Conservation (phyloP, 2,329 filamentous ascomycete genomes). For the Penicillium psychrosexuale region DNA sequence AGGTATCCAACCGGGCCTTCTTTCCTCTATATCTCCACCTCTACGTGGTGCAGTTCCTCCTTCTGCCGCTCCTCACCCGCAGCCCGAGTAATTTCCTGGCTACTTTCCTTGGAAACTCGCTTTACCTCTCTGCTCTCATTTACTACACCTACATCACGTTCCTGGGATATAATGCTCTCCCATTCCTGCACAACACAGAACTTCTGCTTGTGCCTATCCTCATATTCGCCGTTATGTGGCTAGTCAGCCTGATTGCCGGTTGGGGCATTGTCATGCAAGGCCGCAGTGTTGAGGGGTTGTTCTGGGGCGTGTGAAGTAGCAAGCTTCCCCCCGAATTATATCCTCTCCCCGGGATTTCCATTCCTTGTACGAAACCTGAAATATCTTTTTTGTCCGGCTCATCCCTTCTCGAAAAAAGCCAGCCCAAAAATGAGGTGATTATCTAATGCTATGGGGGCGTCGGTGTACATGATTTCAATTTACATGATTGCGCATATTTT, state of each 20-base stretch:
- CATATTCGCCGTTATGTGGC: conserved; percentile 59
- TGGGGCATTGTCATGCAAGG: conserved; percentile 48
- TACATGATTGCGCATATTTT: conserved; percentile 2
- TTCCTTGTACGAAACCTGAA: conserved; percentile 17
- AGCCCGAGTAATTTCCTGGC: conserved; percentile 42
- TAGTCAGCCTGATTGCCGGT: conserved; percentile 48
- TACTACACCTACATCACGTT: conserved; percentile 70
- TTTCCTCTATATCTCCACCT: conserved; percentile 66
- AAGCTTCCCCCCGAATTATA: not conserved
- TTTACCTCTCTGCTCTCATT: conserved; percentile 62
- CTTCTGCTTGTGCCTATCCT: conserved; percentile 61
- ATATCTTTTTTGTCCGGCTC: conserved; percentile 8
- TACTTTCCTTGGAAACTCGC: conserved; percentile 61
- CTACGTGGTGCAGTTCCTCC: conserved; percentile 64
- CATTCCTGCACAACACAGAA: conserved; percentile 66
- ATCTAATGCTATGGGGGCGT: conserved; percentile 18
- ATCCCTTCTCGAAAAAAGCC: conserved; percentile 10
- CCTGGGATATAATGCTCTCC: conserved; percentile 66
- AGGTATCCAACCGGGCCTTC: conserved; percentile 64
- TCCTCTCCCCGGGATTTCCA: not conserved
- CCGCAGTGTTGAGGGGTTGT: conserved; percentile 42
- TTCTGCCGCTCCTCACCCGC: conserved; percentile 57
- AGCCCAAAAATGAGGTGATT: conserved; percentile 2
- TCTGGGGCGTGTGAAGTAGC: conserved; percentile 40
- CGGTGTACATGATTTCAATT: conserved; percentile 26